Evolutionary conservation across 2,329 filamentous ascomycete genomes (phyloP), one percentile per base, ranked within the genome.

Genomic region (Aureobasidium sp.): DNA sequence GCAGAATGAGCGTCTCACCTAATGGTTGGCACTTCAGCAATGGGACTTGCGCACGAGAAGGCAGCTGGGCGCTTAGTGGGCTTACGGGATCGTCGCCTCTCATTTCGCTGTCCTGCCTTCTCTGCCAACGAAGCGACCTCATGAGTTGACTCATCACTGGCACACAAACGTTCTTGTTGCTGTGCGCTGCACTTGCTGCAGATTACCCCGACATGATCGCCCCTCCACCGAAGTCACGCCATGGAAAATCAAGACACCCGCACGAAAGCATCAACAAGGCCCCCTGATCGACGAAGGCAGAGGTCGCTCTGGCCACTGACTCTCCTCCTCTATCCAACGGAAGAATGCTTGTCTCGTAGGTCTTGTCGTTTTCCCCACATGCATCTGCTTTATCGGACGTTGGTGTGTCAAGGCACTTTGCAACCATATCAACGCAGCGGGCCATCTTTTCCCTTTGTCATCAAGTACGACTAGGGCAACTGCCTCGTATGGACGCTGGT

Each of bases 221-320:
- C 53, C 31, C n/a, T 53, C 17, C 51, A 17, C 53, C 53, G 53
- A 46, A 57, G 53, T 57, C 53, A 57, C 53, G 53, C 53, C 53
- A 57, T 57, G 21, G 15, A 42, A n/a, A 42, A 13, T 43, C 50
- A n/a, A 33, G 37, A 25, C 19, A 21, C 11, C 11, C 31, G 40
- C 29, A 42, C 11, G 13, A 37, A n/a, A 25, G 53, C 53, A 42
- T 35, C 40, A 42, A 33, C 21, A 13, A 23, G 25, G n/a, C 53
- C 53, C 38, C 53, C 53, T 57, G 53, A 57, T 57, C 53, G 29
- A 31, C 53, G 21, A 13, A 35, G 27, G 40, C 40, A 55, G 21
- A 55, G 29, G 38, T 35, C 29, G 53, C 40, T 57, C 40, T 46
- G 40, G 53, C 38, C 53, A 9, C 53, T 57, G 53, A 45, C 38